Conservation (phyloP, 2,329 filamentous ascomycete species). For the Venturia effusa region DNA sequence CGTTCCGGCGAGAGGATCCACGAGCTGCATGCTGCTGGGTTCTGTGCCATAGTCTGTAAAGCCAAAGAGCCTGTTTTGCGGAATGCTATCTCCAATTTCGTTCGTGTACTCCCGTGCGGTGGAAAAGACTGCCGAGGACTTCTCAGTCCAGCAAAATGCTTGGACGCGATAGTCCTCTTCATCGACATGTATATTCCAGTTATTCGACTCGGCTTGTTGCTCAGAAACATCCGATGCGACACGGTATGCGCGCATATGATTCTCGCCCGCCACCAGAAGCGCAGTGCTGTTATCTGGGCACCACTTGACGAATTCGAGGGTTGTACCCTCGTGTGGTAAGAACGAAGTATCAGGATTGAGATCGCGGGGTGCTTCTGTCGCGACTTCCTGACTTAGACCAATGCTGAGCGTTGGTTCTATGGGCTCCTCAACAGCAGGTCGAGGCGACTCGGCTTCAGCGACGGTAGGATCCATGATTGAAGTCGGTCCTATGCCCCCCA, state of each 20-base stretch:
- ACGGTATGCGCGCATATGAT: constrained; percentile 8
- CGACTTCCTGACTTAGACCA: constrained; percentile 22
- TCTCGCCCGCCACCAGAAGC: constrained; percentile 6
- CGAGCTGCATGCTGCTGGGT: constrained; percentile 2
- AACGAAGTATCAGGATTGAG: constrained; percentile 14
- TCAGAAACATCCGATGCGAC: neutral
- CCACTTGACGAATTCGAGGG: constrained; percentile 8
- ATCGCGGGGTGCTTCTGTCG: constrained; percentile 15
- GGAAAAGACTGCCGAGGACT: constrained; percentile 2
- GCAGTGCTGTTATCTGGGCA: constrained; percentile 5
- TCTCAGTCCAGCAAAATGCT: constrained; percentile 9
- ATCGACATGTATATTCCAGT: neutral
- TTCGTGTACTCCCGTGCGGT: neutral
- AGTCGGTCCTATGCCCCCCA: constrained; percentile 18
- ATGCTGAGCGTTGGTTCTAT: constrained; percentile 27
- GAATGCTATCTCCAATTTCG: constrained; percentile 4
- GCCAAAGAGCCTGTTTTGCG: constrained; percentile 2
- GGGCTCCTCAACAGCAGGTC: constrained; percentile 26
- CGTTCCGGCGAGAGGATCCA: constrained; percentile 4
- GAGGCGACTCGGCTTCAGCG: constrained; percentile 27
- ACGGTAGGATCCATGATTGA: constrained; percentile 25
- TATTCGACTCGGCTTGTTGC: neutral
- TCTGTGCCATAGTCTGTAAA: constrained; percentile 8
- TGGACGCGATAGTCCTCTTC: constrained; percentile 6
- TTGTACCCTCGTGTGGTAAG: neutral